Base-by-base conservation (phyloP, 495 filamentous ascomycete species). In the Penicillium alfredii region DNA sequence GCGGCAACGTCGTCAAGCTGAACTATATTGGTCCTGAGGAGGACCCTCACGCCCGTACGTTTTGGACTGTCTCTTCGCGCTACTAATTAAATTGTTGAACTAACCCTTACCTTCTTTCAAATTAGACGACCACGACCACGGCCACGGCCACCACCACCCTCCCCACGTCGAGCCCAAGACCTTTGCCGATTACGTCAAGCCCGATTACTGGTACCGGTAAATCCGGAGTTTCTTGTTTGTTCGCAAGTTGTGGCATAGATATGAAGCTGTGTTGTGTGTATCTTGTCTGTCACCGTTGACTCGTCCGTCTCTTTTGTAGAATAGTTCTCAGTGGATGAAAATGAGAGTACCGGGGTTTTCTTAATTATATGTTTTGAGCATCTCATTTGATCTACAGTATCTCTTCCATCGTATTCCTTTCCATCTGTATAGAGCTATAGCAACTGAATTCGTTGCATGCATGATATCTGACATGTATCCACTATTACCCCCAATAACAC, bases 1-100 rank as follows among this genome's bases (percentile, higher is more conserved):
- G 92, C 72, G 93, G 93, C 34, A 80, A 77, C 69, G 86, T 88
- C 49, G 84, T 89, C 68, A 94, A 93, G 80, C 86, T 96, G 80
- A 85, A 96, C 60, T 98, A 96, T 61, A 61, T 96, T 38, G 92
- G 92, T 22, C 84, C 88, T 18, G 53, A 74, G 54, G 83, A 84
- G 43, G 81, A 87, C 58, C 56, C 66, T 44, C 73, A 82, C 56
- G 66, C 63, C 51, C 71, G 66, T 69, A 58, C 47, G 64, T 63
- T 37, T 12, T 32, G 4, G 6, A 3, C 14, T 40, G 1, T 21
- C 8, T 6, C 23, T 43, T 16, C 12, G 10, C 9, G 23, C 19
- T 39, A 21, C 13, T 13, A 19, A 17, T 11, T 36, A 25, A 20
- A 29, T 6, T 18, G 3, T 14, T 19, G 34, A 38, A 35, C 44